Base-by-base conservation (phyloP, 352 stramenopile species). In the Globisporangium iwayamae region DNA sequence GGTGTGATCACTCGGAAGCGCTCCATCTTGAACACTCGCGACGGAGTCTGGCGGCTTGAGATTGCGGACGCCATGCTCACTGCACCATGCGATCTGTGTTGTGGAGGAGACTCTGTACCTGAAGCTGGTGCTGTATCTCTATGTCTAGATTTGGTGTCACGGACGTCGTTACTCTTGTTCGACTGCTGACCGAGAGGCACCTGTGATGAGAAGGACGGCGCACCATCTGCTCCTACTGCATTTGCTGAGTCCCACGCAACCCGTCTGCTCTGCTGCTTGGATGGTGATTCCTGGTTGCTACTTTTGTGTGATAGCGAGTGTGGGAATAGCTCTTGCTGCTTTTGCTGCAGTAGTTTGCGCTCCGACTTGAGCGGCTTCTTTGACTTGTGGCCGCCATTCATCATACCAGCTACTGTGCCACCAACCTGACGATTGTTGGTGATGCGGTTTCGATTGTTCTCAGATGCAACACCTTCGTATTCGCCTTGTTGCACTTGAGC, bases 21-120 rank as follows among this genome's bases (percentile, higher is more conserved):
- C 11, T 89, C 79, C 78, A 91, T 87, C 46, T 87, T 84, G 57
- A 91, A 89, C n/a, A 75, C 60, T 0, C 82, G 73, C 18, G 45
- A 76, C 3, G 78, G 79, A 4, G 79, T 83, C 34, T 74, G 67
- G 4, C 65, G 68, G 18, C 67, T 70, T 32, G 71, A 68, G 36
- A 87, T 68, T 11, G 65, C 60, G 8, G 59, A 43, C 8, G 77
- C 74, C 10, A 76, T 70, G 41, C 25, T 14, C 11, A 3, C 68
- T 68, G 43, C 13, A 58, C 41, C 60, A 73, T 25, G 57, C 63
- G 30, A n/a, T 30, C 64, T 58, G 13, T 65, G 66, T 1, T 43
- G 58, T 1, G 48, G 38, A 13, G 36, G 48, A 38, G 20, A 13
- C 16, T 14, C 18, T 54, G 48, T 1, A 61, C 51, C 8, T 66